Conservation (phyloP, 2,329 filamentous ascomycete species). For the Elsinoe australis region DNA sequence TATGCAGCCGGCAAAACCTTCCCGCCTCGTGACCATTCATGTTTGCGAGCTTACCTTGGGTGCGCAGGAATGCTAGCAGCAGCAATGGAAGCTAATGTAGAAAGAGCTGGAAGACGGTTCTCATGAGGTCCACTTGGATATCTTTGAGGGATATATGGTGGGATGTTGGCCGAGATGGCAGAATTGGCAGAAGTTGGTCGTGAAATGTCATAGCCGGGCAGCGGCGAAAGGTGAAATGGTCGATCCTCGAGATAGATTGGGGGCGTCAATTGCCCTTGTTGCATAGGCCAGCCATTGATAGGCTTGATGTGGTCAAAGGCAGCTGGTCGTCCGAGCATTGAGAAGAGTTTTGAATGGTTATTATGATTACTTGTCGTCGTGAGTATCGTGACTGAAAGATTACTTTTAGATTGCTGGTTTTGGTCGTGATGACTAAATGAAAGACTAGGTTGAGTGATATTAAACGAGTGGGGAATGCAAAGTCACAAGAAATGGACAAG, state of each 20-base stretch:
- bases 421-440: conserved; percentile 16
- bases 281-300: conserved; percentile 42
- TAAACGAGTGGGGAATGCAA: conserved; percentile 17
- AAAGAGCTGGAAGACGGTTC: conserved; percentile 51
- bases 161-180: conserved; percentile 32
- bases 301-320: conserved; percentile 46
- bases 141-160: conserved; percentile 33
- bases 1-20: background rate
- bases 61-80: conserved; percentile 15
- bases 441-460: conserved; percentile 15
- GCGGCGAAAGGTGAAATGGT: conserved; percentile 42
- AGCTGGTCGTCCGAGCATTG: conserved; percentile 36
- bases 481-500: conserved; percentile 10
- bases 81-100: conserved; percentile 47
- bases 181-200: conserved; percentile 48
- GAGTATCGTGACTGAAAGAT: conserved; percentile 2
- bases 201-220: conserved; percentile 44
- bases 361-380: conserved; percentile 17
- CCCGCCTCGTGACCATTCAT: background rate
- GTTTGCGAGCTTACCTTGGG: conserved; percentile 11
- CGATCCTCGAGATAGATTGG: conserved; percentile 41
- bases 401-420: background rate
- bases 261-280: conserved; percentile 41
- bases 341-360: conserved; percentile 13
- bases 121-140: conserved; percentile 33